Conservation (phyloP, 495 filamentous ascomycete species). For the Penicillium ucsense region DNA sequence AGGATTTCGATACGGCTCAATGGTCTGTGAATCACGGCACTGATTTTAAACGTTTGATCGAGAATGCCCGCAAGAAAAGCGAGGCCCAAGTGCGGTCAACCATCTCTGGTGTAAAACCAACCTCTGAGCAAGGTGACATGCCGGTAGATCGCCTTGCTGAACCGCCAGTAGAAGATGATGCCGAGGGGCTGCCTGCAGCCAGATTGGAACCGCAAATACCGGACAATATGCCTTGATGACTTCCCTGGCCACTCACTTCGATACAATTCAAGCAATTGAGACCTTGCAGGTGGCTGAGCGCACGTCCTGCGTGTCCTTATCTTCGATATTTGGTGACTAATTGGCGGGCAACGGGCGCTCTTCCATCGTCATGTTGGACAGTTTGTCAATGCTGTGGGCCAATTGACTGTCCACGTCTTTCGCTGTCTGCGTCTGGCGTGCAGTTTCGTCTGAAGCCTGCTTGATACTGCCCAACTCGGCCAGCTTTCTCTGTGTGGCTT, state of each 20-base stretch:
- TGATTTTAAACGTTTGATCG: slow-evolving; percentile 69
- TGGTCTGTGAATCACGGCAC: slow-evolving; percentile 65
- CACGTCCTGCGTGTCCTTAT: no score
- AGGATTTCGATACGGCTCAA: slow-evolving; percentile 69
- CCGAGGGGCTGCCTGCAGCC: background rate
- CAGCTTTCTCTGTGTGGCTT: slow-evolving; percentile 34
- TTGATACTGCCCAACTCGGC: slow-evolving; percentile 34
- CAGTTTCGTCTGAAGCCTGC: slow-evolving; percentile 24
- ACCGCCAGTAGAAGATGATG: background rate
- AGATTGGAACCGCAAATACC: background rate
- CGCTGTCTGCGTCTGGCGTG: slow-evolving; percentile 16
- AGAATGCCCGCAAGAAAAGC: slow-evolving; percentile 48
- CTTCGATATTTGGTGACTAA: background rate
- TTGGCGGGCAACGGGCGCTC: slow-evolving; percentile 22
- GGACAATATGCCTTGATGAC: slow-evolving; percentile 3
- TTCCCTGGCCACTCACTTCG: background rate
- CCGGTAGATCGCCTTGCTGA: background rate
- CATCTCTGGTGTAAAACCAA: slow-evolving; percentile 14
- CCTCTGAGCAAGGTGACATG: background rate
- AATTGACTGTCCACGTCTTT: slow-evolving; percentile 22
- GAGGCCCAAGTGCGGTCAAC: slow-evolving; percentile 22
- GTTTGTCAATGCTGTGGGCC: slow-evolving; percentile 28
- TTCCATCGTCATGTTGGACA: slow-evolving; percentile 38
- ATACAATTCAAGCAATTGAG: no score
- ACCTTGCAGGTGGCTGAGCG: no score